Evolutionary conservation across 208 protist species (phyloP).

Genomic region (Acanthamoeba lugdunensis): DNA sequence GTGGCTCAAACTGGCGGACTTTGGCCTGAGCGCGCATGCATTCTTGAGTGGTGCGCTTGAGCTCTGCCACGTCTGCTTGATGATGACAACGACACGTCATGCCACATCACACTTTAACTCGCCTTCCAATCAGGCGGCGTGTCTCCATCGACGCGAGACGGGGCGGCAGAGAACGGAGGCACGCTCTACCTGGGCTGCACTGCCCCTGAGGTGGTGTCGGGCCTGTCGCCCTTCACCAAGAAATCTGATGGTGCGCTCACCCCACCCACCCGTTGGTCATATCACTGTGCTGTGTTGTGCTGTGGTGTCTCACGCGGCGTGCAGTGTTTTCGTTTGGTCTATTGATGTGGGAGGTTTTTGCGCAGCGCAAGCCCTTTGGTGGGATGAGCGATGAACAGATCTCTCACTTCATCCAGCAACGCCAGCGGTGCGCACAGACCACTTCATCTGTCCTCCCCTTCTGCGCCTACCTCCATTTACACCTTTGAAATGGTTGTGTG

Average conservation of each 20-base stretch:
- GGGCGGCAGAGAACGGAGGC: background rate
- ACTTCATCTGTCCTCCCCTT: background rate
- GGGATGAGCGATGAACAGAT: slow-evolving; percentile 37
- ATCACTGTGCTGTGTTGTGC: no score
- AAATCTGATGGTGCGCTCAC: slow-evolving; percentile 7
- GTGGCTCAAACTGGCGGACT: slow-evolving; percentile 49
- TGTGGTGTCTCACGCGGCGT: no score
- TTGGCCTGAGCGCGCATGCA: slow-evolving; percentile 18
- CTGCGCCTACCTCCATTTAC: background rate
- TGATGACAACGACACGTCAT: background rate
- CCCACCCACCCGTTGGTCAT: no score
- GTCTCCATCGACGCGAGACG: background rate
- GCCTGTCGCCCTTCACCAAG: slow-evolving; percentile 33
- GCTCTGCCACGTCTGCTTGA: background rate
- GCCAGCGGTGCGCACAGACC: background rate
- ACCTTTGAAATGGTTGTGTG: background rate
- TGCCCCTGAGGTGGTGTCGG: slow-evolving; percentile 14
- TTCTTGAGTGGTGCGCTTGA: background rate
- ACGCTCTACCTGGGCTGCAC: slow-evolving; percentile 31
- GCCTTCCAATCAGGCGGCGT: background rate
- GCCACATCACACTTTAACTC: background rate
- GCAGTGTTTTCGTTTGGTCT: slow-evolving; percentile 33
- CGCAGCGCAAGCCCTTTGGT: slow-evolving; percentile 10
- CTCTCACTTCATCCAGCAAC: background rate
- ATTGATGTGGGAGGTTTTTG: slow-evolving; percentile 38